These are phyloP conservation scores for Trypanosoma avium DNA, from an alignment of 208 protist genomes.

Conservation along the genomic window DNA sequence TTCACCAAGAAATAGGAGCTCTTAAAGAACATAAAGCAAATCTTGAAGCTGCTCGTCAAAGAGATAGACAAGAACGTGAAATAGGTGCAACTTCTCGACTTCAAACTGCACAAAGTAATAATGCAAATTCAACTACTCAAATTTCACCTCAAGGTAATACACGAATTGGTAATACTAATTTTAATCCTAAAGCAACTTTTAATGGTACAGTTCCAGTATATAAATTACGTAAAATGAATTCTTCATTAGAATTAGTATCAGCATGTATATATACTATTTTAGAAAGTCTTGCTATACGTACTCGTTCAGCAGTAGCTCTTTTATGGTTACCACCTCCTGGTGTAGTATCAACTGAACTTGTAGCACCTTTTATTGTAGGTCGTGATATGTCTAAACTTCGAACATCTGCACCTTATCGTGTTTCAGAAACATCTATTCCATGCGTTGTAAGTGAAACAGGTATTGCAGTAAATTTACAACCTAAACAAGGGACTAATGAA, in stretches of 20 bases:
- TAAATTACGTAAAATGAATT: slow-evolving; percentile 65
- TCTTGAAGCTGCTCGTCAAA: slow-evolving; percentile 23
- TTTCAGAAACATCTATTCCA: slow-evolving; percentile 67
- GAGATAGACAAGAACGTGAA: slow-evolving; percentile 29
- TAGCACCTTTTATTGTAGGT: slow-evolving; percentile 87
- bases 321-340: slow-evolving; percentile 79
- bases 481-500: slow-evolving; percentile 30
- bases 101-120: not conserved
- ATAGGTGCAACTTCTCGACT: slow-evolving; percentile 13
- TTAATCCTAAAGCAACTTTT: slow-evolving; percentile 44
- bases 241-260: slow-evolving; percentile 75
- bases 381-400: slow-evolving; percentile 58
- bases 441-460: slow-evolving; percentile 72
- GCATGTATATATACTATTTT: slow-evolving; percentile 77
- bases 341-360: slow-evolving; percentile 70
- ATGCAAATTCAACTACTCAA: slow-evolving; percentile 8
- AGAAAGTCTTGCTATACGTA: slow-evolving; percentile 79
- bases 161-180: not conserved
- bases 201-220: slow-evolving; percentile 57
- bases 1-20: slow-evolving; percentile 70
- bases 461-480: slow-evolving; percentile 80
- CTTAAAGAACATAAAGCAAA: slow-evolving; percentile 32
- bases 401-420: slow-evolving; percentile 75
- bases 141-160: not conserved
- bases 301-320: slow-evolving; percentile 62